phyloP scores from a whole-genome alignment of 139 green algal species.

The Dunaliella primolecta region DNA sequence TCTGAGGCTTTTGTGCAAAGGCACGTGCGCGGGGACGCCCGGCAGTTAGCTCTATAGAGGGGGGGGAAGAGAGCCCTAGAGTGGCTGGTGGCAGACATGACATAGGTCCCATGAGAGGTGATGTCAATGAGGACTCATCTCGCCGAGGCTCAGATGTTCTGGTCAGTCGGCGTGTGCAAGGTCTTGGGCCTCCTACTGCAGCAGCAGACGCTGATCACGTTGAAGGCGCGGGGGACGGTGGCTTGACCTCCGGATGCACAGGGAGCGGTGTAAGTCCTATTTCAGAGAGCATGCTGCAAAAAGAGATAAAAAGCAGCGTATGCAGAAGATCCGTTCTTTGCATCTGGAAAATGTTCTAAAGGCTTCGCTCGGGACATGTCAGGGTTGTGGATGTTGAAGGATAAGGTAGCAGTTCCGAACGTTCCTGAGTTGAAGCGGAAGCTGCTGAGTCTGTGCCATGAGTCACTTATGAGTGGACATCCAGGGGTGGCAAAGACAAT shows the following conservation, averaged over 20 bases:
- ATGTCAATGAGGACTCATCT: too few relatives aligned
- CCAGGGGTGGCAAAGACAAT: neutral
- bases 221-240: neutral
- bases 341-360: neutral
- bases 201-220: neutral
- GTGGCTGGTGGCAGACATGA: too few relatives aligned
- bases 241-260: too few relatives aligned
- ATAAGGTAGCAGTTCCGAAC: neutral
- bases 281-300: neutral
- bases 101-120: too few relatives aligned
- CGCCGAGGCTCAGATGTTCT: too few relatives aligned
- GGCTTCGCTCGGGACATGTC: neutral
- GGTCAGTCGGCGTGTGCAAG: too few relatives aligned
- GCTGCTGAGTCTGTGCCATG: neutral
- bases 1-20: too few relatives aligned
- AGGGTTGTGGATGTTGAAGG: neutral
- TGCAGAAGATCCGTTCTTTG: neutral
- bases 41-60: too few relatives aligned
- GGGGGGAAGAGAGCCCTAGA: too few relatives aligned
- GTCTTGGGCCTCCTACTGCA: neutral
- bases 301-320: neutral
- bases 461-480: constrained; percentile 2
- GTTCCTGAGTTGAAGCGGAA: neutral
- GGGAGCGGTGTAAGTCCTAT: neutral
- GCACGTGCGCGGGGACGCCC: too few relatives aligned